A percentile compares a stretch with the other conserved stretches of the same genome.
Evolutionary conservation across 2,329 filamentous ascomycete species (phyloP).

Genomic region (Colletotrichum horii): DNA sequence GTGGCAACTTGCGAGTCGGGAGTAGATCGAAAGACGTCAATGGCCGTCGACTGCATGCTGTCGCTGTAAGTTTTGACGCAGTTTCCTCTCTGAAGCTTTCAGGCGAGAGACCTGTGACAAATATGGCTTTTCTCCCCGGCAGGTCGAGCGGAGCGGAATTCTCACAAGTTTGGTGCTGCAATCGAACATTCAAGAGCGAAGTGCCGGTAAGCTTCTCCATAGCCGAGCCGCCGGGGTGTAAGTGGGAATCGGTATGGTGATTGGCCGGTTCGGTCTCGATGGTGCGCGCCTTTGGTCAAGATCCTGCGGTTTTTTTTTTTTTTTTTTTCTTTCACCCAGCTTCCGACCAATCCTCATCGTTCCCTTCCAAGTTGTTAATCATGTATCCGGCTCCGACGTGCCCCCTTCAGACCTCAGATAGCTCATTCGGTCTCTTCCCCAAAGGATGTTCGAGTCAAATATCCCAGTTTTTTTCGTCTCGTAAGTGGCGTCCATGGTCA

Average conservation of each 20-base stretch:
- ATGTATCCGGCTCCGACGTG: too few species aligned
- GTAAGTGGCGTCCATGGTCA: background rate
- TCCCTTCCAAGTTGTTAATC: too few species aligned
- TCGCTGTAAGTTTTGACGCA: background rate
- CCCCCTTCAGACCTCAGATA: too few species aligned
- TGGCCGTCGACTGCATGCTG: background rate
- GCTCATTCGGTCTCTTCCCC: background rate
- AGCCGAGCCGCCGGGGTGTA: background rate
- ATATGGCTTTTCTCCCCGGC: background rate
- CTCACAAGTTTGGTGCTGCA: background rate
- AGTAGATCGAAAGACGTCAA: background rate
- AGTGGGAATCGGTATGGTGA: background rate
- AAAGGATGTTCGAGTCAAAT: background rate
- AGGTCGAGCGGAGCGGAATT: background rate
- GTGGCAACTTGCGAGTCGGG: background rate
- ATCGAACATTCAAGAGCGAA: background rate
- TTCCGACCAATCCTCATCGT: background rate
- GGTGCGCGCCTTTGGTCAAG: accelerated
- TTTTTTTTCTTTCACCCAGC: background rate
- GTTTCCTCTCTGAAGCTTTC: background rate
- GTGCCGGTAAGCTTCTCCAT: background rate
- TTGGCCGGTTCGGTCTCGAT: background rate
- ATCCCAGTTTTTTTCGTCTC: background rate
- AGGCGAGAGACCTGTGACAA: background rate
- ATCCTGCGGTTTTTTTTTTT: background rate